phyloP scores from a whole-genome alignment of 495 filamentous ascomycete genomes.

The Lepraria neglecta region DNA sequence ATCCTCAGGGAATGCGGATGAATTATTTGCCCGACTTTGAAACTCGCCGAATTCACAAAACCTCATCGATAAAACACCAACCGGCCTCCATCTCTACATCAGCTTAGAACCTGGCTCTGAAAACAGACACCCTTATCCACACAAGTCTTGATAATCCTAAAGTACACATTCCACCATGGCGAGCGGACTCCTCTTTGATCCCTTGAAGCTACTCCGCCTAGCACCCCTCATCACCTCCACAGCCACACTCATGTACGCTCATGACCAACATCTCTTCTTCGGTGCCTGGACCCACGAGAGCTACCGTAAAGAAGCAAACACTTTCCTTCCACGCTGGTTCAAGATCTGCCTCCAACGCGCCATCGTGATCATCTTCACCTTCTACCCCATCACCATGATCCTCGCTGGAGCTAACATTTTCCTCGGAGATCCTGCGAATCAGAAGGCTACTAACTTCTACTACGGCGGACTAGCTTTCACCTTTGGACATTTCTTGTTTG shows the following conservation, averaged over 20 bases:
- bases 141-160: not conserved
- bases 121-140: too few relatives aligned
- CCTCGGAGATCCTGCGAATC: constrained; percentile 9
- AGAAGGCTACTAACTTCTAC: constrained; percentile 9
- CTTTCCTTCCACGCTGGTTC: constrained; percentile 25
- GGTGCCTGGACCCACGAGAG: constrained; percentile 17
- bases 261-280: constrained; percentile 35
- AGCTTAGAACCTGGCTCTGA: too few relatives aligned
- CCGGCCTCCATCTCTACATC: too few relatives aligned
- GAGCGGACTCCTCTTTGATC: constrained; percentile 32
- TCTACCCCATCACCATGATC: constrained; percentile 22
- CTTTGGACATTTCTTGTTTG: constrained; percentile 28
- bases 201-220: constrained; percentile 33
- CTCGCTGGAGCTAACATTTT: constrained; percentile 16
- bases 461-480: constrained; percentile 18
- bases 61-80: too few relatives aligned
- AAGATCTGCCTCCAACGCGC: constrained; percentile 20
- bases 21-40: too few relatives aligned
- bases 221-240: constrained; percentile 40
- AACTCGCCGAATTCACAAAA: too few relatives aligned
- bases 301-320: constrained; percentile 21
- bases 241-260: constrained; percentile 34
- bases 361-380: constrained; percentile 17
- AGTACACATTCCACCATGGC: not conserved
- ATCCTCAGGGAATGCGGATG: too few relatives aligned